A percentile compares a stretch with the other conserved stretches of the same genome.
phyloP scores from a whole-genome alignment of 75 land plant genomes.

The Pinus tabuliformis region DNA sequence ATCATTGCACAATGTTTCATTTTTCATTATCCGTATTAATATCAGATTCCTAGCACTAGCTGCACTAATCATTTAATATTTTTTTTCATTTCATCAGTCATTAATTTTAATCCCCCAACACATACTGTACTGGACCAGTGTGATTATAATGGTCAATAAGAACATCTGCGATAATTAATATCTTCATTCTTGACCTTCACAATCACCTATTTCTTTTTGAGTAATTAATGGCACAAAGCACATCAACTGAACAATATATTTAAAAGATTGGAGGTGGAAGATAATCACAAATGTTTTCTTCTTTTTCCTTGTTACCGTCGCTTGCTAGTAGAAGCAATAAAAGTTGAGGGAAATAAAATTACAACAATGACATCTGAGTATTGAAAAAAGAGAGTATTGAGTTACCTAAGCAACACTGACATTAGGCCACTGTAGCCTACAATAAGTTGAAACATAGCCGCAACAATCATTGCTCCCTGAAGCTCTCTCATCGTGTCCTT shows the following conservation, averaged over 20 bases:
- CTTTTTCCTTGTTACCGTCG: neutral
- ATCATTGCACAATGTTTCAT: neutral
- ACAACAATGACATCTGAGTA: neutral
- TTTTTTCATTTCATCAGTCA: no score
- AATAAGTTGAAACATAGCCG: constrained; percentile 71
- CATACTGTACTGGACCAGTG: neutral
- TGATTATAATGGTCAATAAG: neutral
- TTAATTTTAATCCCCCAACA: no score
- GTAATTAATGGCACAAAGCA: neutral
- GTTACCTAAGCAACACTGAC: constrained; percentile 85
- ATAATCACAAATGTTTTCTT: neutral
- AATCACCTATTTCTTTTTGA: neutral
- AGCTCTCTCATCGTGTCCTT: constrained; percentile 91
- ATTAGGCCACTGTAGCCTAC: constrained; percentile 92
- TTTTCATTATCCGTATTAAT: neutral
- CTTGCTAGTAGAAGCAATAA: neutral
- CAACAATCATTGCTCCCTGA: constrained; percentile 95
- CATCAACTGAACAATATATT: neutral
- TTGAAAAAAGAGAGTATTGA: constrained; percentile 4
- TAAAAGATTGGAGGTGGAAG: neutral
- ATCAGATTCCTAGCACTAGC: neutral
- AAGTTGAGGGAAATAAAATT: neutral
- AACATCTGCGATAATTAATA: neutral
- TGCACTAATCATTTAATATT: no score
- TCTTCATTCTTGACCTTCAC: neutral